Percentiles rank a stretch among this genome's conserved stretches.
phyloP scores from a whole-genome alignment of 1,284 basidiomycete species.

The Leccinum griseonigrum region DNA sequence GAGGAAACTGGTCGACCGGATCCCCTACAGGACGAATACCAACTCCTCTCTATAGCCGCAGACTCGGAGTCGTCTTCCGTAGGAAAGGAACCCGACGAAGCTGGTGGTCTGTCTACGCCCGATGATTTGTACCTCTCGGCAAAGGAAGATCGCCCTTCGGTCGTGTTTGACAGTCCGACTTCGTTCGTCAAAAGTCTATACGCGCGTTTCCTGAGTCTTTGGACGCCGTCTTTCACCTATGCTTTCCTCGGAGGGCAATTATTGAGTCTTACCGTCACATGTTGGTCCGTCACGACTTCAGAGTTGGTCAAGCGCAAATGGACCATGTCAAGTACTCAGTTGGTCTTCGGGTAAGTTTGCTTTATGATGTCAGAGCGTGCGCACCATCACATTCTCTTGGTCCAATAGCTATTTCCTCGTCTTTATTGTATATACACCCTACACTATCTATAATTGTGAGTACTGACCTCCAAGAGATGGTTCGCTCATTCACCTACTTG shows the following conservation, averaged over 20 bases:
- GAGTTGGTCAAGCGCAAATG: conserved; percentile 67
- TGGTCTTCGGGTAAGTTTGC: conserved; percentile 67
- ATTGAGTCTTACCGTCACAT: conserved; percentile 25
- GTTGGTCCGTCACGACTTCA: conserved; percentile 59
- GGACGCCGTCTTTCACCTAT: conserved; percentile 30
- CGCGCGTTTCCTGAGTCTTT: conserved; percentile 25
- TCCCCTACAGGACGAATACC: conserved; percentile 24
- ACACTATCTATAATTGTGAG: conserved; percentile 78
- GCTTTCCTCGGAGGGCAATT: conserved; percentile 30
- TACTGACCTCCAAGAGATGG: background rate
- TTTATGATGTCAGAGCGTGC: background rate
- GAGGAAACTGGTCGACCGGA: conserved; percentile 11
- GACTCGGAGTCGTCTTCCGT: conserved; percentile 9
- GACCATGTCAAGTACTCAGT: conserved; percentile 75
- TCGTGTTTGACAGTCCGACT: conserved; percentile 24
- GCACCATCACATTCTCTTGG: background rate
- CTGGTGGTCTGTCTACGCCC: background rate
- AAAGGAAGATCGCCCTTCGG: conserved; percentile 13
- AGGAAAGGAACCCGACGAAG: conserved; percentile 13
- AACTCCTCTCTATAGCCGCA: conserved; percentile 15
- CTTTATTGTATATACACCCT: conserved; percentile 74
- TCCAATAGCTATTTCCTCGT: conserved; percentile 70
- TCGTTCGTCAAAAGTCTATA: conserved; percentile 18
- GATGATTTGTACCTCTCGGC: background rate
- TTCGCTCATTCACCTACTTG: conserved; percentile 2